Evolutionary conservation across 2,329 filamentous ascomycete species (phyloP), one percentile per base, ranked within the genome.

Genomic region (Penicillium sp.): DNA sequence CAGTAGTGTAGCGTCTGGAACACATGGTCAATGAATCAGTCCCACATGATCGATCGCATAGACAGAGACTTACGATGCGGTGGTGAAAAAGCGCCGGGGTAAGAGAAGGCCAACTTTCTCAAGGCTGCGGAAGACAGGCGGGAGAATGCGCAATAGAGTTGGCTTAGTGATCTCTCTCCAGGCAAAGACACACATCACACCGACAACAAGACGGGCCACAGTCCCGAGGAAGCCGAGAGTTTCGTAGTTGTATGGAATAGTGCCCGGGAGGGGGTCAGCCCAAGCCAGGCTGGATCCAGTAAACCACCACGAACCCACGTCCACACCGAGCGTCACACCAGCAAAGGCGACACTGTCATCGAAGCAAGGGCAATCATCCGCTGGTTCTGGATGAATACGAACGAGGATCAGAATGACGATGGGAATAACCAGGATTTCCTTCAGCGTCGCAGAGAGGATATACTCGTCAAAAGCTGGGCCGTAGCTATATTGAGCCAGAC

Each of bases 321-420:
- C 89, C 49, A 91, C 81, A 0, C 95, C 95, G 67, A 97, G 90
- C 55, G 96, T 83, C 22, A 97, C 93, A 1, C 91, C 94, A 19
- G 92, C 89, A 76, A 98, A 98, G 3, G 93, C 89, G 50, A 98
- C 91, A 68, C 91, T 96, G 77, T 98, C 94, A 73, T 98, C 94
- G 72, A 96, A 98, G 75, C 94, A 98, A 4, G 94, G 94, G 67
- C 95, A 99, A 73, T 97, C 92, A 73, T 99, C 95, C 1, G 92
- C 95, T 0, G 95, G 95, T 70, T 99, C 95, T 0, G 95, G 95
- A 70, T 99, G 94, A 35, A 97, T 88, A 58, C 94, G 87, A 24
- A 98, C 89, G 7, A 96, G 82, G 7, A 89, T 78, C 56, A 95
- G 82, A 47, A 96, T 85, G 19, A 88, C 71, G 16, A 92, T 65